Percentiles rank a stretch among this genome's conserved stretches.
Conservation (phyloP, 2,329 filamentous ascomycete genomes). For the Tolypocladium guangdongense region DNA sequence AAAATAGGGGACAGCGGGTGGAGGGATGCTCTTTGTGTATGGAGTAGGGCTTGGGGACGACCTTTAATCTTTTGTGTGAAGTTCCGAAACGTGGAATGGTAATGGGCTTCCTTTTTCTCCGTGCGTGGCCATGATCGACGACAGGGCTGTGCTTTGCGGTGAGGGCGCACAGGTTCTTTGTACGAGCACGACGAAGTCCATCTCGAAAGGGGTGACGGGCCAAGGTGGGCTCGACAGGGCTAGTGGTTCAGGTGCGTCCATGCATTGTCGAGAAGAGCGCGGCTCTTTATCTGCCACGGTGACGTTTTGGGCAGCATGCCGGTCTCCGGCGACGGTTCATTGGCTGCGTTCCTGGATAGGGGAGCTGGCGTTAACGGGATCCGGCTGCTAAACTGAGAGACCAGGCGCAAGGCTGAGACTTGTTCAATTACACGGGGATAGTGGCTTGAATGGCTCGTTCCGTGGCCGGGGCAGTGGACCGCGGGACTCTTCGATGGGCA, state of each 20-base stretch:
- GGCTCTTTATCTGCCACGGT: not conserved
- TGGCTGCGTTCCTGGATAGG: not conserved
- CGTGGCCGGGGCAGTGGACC: not conserved
- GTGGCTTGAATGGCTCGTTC: too few species aligned
- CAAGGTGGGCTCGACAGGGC: not conserved
- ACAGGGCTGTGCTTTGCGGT: not conserved
- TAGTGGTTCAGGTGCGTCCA: not conserved
- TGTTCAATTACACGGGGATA: not conserved
- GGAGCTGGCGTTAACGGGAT: not conserved
- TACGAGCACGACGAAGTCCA: not conserved
- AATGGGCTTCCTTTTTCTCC: not conserved
- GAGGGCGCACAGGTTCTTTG: not conserved
- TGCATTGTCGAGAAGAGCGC: not conserved
- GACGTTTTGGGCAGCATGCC: not conserved
- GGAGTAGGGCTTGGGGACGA: not conserved
- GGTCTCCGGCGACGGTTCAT: not conserved
- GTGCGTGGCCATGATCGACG: not conserved
- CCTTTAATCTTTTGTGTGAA: not conserved
- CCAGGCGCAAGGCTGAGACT: not conserved
- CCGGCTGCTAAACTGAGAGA: not conserved
- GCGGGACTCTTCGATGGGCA: not conserved
- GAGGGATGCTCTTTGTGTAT: not conserved
- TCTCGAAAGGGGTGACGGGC: not conserved
- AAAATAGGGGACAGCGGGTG: not conserved
- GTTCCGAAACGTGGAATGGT: not conserved